Evolutionary conservation across 768 basidiomycete genomes (phyloP), one percentile per base, ranked within the genome.

Genomic region (Dentipellis fragilis): DNA sequence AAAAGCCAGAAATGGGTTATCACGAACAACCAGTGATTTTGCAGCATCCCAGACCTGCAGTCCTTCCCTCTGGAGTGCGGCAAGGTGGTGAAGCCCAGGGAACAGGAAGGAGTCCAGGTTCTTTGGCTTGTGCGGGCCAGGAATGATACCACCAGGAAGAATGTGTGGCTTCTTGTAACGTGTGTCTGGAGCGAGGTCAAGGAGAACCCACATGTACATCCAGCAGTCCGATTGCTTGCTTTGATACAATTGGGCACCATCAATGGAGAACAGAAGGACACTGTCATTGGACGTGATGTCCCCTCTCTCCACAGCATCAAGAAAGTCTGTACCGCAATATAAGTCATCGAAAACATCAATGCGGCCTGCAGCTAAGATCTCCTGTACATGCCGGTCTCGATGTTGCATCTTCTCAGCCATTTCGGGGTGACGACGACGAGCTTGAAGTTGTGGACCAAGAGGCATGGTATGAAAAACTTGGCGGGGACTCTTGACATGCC

Each of bases 181-280:
- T 7, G 51, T 17, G 10, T 64, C 59, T 0, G 71, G 75, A 0
- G 56, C 23, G 0, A 69, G 53, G 54, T 73, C 68, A 0, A 72
- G 11, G 0, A 77, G 39, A 0, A 77, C 55, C 71, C 71, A 74
- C 0, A 76, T 72, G 11, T 64, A 66, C 0, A 72, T 63, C 68
- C 71, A 71, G 14, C 63, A 64, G 19, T 64, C 63, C 3, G 73
- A 67, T 3, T 16, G 45, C 58, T 74, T 75, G 58, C 63, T 63
- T 7, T 54, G 52, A 55, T 74, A 74, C 3, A 77, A 66, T 55
- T 77, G 75, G 0, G 71, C 68, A 0, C 75, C 72, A 51, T 78
- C 70, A 5, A 74, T 59, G 0, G 72, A 75, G 0, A 70, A 55
- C 56, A 73, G 64, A 2, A 76, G 58, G 5, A 72, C 12, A 67